phyloP scores from a whole-genome alignment of 73 alveolate genomes.

The Stentor coeruleus region DNA sequence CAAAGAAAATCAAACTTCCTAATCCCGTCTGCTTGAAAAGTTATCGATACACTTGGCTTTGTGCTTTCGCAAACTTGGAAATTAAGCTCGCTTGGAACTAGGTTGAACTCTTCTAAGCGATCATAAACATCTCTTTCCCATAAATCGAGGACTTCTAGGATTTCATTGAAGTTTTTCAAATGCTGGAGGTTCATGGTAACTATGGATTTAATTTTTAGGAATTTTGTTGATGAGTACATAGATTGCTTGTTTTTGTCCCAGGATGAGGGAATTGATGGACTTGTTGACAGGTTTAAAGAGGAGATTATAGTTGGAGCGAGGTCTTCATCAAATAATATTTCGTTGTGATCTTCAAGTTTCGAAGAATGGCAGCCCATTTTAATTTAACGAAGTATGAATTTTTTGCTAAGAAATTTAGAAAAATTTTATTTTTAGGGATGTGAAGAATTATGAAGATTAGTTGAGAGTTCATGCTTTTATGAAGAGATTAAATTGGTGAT shows the following conservation, averaged over 20 bases:
- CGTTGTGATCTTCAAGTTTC: background rate
- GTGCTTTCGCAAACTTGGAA: background rate
- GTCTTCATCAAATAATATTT: background rate
- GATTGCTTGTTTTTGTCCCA: background rate
- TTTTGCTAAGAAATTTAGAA: too few species aligned
- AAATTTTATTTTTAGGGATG: too few species aligned
- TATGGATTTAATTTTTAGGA: background rate
- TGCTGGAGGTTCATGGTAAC: background rate
- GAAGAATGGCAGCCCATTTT: background rate
- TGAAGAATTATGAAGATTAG: too few species aligned
- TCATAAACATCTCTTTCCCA: background rate
- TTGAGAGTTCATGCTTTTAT: too few species aligned
- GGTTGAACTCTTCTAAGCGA: background rate
- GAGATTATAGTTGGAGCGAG: constrained; percentile 2
- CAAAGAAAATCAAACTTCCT: background rate
- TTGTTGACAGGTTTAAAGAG: background rate
- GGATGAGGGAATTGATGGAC: constrained; percentile 1
- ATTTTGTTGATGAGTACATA: background rate
- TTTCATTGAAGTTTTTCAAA: background rate
- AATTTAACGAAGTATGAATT: background rate
- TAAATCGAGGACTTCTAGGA: background rate
- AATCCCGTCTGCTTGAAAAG: constrained; percentile 11
- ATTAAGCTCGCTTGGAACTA: background rate
- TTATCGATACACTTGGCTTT: background rate
- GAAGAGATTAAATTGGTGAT: too few species aligned